Conservation (phyloP, 2,329 filamentous ascomycete genomes). For the Diaporthe helianthi region DNA sequence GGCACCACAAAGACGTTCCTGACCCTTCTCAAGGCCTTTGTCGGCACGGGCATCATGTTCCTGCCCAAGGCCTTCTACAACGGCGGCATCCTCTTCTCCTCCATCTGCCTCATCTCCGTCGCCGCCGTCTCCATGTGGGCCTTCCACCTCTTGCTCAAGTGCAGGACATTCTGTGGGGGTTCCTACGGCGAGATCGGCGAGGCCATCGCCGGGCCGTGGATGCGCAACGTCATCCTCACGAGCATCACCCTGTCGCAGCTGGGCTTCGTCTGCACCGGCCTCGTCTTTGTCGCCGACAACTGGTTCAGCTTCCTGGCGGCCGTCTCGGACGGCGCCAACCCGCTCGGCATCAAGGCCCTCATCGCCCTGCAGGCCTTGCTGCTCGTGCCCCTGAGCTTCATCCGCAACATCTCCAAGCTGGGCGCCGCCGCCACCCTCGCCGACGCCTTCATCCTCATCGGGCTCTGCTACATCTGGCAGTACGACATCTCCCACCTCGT, state of each 20-base stretch:
- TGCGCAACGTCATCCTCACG: conserved; percentile 70
- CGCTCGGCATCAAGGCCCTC: conserved; percentile 61
- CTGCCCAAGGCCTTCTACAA: conserved; percentile 81
- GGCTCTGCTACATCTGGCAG: conserved; percentile 75
- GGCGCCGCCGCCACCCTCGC: conserved; percentile 73
- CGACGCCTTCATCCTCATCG: conserved; percentile 75
- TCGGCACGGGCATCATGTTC: conserved; percentile 84
- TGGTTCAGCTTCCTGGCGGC: conserved; percentile 71
- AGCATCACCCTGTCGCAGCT: conserved; percentile 79
- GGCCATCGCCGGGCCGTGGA: conserved; percentile 66
- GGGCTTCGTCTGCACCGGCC: conserved; percentile 78
- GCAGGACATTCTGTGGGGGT: conserved; percentile 66
- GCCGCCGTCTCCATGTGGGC: conserved; percentile 72
- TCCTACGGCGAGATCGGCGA: conserved; percentile 79
- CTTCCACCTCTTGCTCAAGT: conserved; percentile 75
- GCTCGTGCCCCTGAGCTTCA: conserved; percentile 71
- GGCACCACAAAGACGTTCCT: conserved; percentile 78
- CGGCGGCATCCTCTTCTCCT: conserved; percentile 78
- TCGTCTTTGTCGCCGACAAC: conserved; percentile 81
- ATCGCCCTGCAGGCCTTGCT: conserved; percentile 71
- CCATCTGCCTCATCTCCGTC: conserved; percentile 69
- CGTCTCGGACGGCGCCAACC: conserved; percentile 56
- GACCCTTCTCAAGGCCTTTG: conserved; percentile 78
- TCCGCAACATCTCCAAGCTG: conserved; percentile 78
- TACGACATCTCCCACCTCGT: conserved; percentile 69